Evolutionary conservation across 2,329 filamentous ascomycete species (phyloP).

Genomic region (Xenoacremonium recifei): DNA sequence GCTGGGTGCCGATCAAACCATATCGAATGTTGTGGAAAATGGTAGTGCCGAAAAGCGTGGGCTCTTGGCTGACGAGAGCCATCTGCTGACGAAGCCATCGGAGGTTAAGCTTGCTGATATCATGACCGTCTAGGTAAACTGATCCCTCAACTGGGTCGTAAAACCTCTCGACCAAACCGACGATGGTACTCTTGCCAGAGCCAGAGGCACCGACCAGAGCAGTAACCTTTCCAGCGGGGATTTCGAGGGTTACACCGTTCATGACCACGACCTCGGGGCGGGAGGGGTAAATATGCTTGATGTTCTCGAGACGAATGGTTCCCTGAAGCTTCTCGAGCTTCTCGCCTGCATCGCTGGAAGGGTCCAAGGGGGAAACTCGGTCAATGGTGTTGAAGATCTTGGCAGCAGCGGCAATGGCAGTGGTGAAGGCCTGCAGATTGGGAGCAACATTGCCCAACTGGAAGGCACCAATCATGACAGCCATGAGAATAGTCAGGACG

Average conservation of each 20-base stretch:
- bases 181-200: slow-evolving; percentile 91
- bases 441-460: slow-evolving; percentile 85
- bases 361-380: slow-evolving; percentile 79
- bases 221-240: slow-evolving; percentile 88
- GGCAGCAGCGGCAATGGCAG: slow-evolving; percentile 75
- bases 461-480: slow-evolving; percentile 91
- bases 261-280: slow-evolving; percentile 88
- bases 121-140: slow-evolving; percentile 78
- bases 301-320: slow-evolving; percentile 73
- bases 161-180: slow-evolving; percentile 90
- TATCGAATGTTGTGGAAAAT: slow-evolving; percentile 90
- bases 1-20: slow-evolving; percentile 80
- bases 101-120: slow-evolving; percentile 79
- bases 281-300: slow-evolving; percentile 94
- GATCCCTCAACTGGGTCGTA: slow-evolving; percentile 83
- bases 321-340: slow-evolving; percentile 73
- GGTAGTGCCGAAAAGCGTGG: slow-evolving; percentile 83
- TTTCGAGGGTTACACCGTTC: slow-evolving; percentile 73
- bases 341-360: slow-evolving; percentile 66
- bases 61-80: slow-evolving; percentile 89
- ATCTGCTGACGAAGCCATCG: slow-evolving; percentile 92
- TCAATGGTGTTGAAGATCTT: slow-evolving; percentile 97
- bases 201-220: slow-evolving; percentile 93
- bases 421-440: slow-evolving; percentile 82
- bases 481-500: slow-evolving; percentile 83